Evolutionary conservation across 2,329 filamentous ascomycete genomes (phyloP).

Genomic region (Polytolypa hystricis): DNA sequence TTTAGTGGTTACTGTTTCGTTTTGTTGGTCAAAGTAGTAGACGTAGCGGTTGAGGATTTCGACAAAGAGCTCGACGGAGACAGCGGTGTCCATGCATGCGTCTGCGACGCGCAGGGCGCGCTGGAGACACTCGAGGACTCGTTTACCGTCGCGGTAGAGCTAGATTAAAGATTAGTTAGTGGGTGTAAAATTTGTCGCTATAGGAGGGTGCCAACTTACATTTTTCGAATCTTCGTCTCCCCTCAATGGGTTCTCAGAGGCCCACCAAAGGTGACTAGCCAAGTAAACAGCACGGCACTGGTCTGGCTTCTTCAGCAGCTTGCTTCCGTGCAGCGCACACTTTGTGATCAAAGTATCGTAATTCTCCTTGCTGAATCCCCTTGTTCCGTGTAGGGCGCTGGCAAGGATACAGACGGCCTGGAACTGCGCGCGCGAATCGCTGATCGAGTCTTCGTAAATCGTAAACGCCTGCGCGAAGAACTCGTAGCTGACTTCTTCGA

Average conservation of each 20-base stretch:
- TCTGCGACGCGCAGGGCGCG: conserved; percentile 91
- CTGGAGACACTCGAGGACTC: conserved; percentile 91
- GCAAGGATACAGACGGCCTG: conserved; percentile 94
- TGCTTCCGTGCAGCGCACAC: conserved; percentile 90
- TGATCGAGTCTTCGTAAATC: conserved; percentile 92
- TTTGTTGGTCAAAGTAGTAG: conserved; percentile 98
- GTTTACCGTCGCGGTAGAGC: conserved; percentile 95
- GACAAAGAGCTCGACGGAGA: conserved; percentile 94
- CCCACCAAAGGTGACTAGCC: conserved; percentile 97
- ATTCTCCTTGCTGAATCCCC: conserved; percentile 91
- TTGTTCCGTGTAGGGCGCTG: conserved; percentile 73
- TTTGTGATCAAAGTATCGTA: conserved; percentile 99
- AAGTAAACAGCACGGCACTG: conserved; percentile 95
- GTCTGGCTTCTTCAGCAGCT: conserved; percentile 92
- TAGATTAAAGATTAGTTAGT: conserved; percentile 3
- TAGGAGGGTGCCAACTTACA: conserved; percentile 42
- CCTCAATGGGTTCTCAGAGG: conserved; percentile 66
- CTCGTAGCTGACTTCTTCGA: conserved; percentile 94
- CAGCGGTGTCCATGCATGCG: conserved; percentile 96
- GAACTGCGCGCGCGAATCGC: conserved; percentile 92
- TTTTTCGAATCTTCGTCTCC: conserved; percentile 71
- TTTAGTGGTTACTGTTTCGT: conserved; percentile 95
- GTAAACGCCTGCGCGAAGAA: conserved; percentile 98
- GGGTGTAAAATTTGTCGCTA: not conserved
- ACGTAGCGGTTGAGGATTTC: conserved; percentile 98